Percentiles rank a stretch among this genome's conserved stretches.
These are phyloP conservation scores for Nicotiana obtusifolia DNA, from an alignment of 257 asterid species.

Conservation along the genomic window DNA sequence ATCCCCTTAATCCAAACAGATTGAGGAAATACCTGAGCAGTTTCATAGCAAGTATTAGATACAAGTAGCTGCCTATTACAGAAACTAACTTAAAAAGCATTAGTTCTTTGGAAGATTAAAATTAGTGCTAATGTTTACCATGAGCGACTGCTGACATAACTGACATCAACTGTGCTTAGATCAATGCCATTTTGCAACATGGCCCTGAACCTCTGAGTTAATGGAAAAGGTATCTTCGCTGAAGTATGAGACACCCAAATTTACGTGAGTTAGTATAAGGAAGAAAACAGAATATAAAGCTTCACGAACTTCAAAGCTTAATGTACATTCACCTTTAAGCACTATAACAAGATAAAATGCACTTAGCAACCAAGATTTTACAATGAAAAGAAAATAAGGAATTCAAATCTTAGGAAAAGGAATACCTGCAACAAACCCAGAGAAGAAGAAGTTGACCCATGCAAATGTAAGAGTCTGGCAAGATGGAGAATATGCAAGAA, in stretches of 20 bases:
- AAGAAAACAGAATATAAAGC: not conserved
- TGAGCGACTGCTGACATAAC: slow-evolving; percentile 96
- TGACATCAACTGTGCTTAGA: slow-evolving; percentile 90
- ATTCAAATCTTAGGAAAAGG: slow-evolving; percentile 1
- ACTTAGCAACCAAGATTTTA: not conserved
- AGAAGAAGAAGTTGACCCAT: slow-evolving; percentile 97
- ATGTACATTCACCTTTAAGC: not conserved
- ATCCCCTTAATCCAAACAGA: slow-evolving; percentile 86
- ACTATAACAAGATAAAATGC: not conserved
- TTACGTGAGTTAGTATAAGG: not conserved
- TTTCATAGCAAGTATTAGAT: not conserved
- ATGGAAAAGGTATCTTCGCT: slow-evolving; percentile 94
- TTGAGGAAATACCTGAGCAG: slow-evolving; percentile 80
- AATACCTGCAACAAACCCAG: slow-evolving; percentile 95
- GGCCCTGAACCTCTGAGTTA: slow-evolving; percentile 91
- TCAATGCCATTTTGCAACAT: slow-evolving; percentile 96
- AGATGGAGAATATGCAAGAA: slow-evolving; percentile 12
- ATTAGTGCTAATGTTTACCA: slow-evolving; percentile 38
- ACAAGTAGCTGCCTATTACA: too few relatives aligned
- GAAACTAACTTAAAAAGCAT: too few relatives aligned
- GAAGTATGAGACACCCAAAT: slow-evolving; percentile 21
- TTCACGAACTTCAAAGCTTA: not conserved
- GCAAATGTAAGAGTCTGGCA: slow-evolving; percentile 92
- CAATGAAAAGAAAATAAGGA: slow-evolving; percentile 7
- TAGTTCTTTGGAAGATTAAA: not conserved